Conservation (phyloP, 2,329 filamentous ascomycete genomes). For the Aspergillus pseudoterreus region DNA sequence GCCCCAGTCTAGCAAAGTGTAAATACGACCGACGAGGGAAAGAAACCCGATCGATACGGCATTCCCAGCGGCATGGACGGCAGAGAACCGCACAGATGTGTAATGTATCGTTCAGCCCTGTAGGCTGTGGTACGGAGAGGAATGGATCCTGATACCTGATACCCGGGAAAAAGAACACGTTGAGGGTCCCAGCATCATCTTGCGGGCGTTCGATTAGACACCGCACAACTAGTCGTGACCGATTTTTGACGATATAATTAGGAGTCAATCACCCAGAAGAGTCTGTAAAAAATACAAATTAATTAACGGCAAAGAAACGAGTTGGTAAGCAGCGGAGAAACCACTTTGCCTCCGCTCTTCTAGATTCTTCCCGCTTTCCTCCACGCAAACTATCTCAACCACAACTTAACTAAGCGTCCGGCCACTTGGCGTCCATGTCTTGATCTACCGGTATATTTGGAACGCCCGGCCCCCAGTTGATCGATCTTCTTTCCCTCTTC, state of each 20-base stretch:
- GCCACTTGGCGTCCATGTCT: constrained; percentile 27
- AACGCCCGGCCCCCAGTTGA: constrained; percentile 7
- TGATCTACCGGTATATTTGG: constrained; percentile 9
- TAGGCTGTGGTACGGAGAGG: constrained; percentile 8
- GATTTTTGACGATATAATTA: too few species aligned
- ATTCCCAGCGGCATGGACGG: background rate
- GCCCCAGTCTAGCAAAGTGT: too few species aligned
- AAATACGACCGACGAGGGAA: too few species aligned
- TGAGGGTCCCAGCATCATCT: constrained; percentile 6
- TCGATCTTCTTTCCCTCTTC: constrained; percentile 6
- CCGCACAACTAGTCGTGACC: too few species aligned
- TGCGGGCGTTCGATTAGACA: too few species aligned
- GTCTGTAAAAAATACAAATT: too few species aligned
- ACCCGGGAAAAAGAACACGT: constrained; percentile 23
- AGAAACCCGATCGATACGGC: too few species aligned
- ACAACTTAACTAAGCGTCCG: constrained; percentile 13
- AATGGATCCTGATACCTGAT: constrained; percentile 9
- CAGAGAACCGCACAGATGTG: background rate
- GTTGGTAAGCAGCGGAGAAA: background rate
- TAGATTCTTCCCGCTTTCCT: constrained; percentile 17
- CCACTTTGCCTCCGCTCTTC: constrained; percentile 9
- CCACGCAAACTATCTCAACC: constrained; percentile 5
- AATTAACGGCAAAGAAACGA: background rate
- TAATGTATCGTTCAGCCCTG: constrained; percentile 20
- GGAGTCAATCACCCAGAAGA: too few species aligned